Evolutionary conservation across 2,329 filamentous ascomycete genomes (phyloP), one percentile per base, ranked within the genome.

Genomic region (Aspergillus ibericus): DNA sequence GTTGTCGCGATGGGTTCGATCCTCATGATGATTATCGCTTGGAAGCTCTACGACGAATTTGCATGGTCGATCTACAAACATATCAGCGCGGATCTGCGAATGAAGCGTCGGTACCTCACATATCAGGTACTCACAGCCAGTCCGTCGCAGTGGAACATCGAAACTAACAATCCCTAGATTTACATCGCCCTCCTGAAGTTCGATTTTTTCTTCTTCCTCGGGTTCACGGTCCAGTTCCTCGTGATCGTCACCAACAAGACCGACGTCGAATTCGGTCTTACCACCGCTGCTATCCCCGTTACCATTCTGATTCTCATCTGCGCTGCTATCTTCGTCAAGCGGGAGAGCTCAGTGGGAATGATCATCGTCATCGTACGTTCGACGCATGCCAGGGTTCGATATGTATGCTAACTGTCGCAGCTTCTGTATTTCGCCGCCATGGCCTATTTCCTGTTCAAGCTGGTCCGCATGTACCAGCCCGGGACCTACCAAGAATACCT

Each of bases 21-120:
- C 5, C 70, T 86, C 54, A 88, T 98, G 82, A 82, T 82, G 13
- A 89, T 92, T 62, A 81, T 93, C 53, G 88, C 93, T 2, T 98
- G 92, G 90, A 97, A 96, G 79, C 83, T 99, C 32, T 98, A 99
- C 74, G 92, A 96, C 72, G 93, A 97, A 75, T 99, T 99, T 77
- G 93, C 95, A 10, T 99, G 95, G 95, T 95, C 95, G 58, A 99
- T 99, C 71, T 92, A 99, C 78, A 99, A 99, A 82, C 93, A 96
- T 76, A 99, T 99, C 73, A 96, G 93, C 72, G 95, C 95, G 53
- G 95, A 99, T 80, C 85, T 97, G 72, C 88, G 92, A 69, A 92
- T 99, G 89, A 98, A 97, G 84, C 89, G 93, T 78, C 88, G 95
- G 64, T 99, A 96, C 80, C 84, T 99, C 60, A 91, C 93, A 62